Percentiles rank a stretch among this genome's conserved stretches.
Evolutionary conservation across 177 flowering plant genomes (phyloP).

Genomic region (Telopea speciosissima): DNA sequence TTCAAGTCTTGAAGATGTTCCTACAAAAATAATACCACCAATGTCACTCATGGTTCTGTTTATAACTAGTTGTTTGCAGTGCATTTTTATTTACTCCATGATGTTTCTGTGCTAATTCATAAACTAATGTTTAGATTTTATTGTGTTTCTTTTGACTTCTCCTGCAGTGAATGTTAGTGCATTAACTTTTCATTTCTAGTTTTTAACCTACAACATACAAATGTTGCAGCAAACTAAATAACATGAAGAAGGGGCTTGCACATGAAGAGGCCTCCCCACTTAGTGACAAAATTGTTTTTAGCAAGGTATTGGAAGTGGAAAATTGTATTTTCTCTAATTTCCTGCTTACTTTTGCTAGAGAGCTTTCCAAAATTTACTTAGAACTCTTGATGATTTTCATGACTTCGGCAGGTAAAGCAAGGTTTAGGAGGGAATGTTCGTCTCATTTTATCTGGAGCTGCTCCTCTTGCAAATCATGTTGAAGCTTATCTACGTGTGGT

Average conservation of each 20-base stretch:
- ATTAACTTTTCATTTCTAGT: not conserved
- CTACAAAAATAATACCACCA: not conserved
- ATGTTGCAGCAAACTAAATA: conserved; percentile 56
- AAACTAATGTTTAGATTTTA: not conserved
- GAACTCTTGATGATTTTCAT: not conserved
- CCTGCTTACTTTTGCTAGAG: not conserved
- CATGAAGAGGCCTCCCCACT: conserved; percentile 69
- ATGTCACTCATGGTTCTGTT: no score
- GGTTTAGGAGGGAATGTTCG: conserved; percentile 90
- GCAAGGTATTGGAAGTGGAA: conserved; percentile 47
- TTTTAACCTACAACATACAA: conserved; percentile 8
- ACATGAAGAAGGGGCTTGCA: conserved; percentile 61
- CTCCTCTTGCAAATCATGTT: conserved; percentile 86
- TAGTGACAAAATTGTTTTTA: conserved; percentile 72
- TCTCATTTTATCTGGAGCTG: conserved; percentile 95
- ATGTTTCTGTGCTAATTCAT: not conserved
- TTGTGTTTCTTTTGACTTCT: not conserved
- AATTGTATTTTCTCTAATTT: not conserved
- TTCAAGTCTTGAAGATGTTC: not conserved
- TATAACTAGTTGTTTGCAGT: not conserved
- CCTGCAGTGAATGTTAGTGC: not conserved
- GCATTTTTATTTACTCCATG: not conserved
- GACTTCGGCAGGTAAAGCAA: conserved; percentile 59
- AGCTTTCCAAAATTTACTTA: not conserved
- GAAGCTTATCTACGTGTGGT: conserved; percentile 83